phyloP scores from a whole-genome alignment of 2,329 filamentous ascomycete genomes.

The Fusarium poae region DNA sequence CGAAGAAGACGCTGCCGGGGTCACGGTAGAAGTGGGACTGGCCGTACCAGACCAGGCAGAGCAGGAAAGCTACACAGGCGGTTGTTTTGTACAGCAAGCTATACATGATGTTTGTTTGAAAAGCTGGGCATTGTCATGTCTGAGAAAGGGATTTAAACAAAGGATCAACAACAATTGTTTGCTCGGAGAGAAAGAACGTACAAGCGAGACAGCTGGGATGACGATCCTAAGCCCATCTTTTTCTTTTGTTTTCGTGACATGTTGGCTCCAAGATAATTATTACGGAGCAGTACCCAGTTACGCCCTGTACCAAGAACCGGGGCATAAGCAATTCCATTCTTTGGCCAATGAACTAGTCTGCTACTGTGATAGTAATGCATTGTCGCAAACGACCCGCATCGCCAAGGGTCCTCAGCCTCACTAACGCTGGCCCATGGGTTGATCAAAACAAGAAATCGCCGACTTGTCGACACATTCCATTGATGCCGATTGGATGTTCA shows the following conservation, averaged over 20 bases:
- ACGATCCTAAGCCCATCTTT: not conserved
- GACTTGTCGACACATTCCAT: not conserved
- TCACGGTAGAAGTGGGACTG: constrained; percentile 26
- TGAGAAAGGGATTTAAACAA: not conserved
- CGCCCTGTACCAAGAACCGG: not conserved
- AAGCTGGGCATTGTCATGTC: not conserved
- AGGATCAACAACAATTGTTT: not conserved
- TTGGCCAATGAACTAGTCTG: not conserved
- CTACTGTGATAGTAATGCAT: not conserved
- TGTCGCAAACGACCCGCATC: not conserved
- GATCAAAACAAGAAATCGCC: not conserved
- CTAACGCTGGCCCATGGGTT: no score
- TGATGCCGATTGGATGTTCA: not conserved
- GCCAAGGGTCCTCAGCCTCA: not conserved
- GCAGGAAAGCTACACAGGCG: constrained; percentile 5
- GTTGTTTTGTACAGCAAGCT: constrained; percentile 2
- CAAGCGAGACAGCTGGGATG: not conserved
- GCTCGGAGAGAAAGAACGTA: not conserved
- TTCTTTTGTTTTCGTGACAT: not conserved
- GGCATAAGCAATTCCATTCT: not conserved
- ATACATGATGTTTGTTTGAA: not conserved
- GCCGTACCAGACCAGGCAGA: constrained; percentile 17
- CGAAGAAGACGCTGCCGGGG: constrained; percentile 28
- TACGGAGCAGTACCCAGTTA: not conserved
- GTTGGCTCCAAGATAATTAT: not conserved